Percentiles rank a stretch among this genome's conserved stretches.
These are phyloP conservation scores for Trichoderma asperellum DNA, from an alignment of 2,329 filamentous ascomycete species.

Conservation along the genomic window DNA sequence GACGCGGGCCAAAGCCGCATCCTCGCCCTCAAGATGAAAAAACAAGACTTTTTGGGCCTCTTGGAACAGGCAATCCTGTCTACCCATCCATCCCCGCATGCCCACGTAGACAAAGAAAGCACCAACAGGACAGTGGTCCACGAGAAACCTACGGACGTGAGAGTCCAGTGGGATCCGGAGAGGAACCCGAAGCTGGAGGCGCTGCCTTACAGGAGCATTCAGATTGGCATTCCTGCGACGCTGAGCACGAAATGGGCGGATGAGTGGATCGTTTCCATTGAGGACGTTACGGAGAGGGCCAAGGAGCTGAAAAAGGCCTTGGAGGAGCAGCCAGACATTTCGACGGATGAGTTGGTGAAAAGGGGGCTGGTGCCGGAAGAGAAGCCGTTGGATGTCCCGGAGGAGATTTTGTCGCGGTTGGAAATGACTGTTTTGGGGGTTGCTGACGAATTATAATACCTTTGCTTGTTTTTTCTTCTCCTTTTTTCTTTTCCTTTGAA, in stretches of 20 bases:
- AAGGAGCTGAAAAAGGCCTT: constrained; percentile 51
- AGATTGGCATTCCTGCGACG: constrained; percentile 60
- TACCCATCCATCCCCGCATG: constrained; percentile 31
- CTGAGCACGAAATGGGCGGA: constrained; percentile 52
- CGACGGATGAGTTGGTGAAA: constrained; percentile 43
- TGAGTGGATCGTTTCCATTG: constrained; percentile 57
- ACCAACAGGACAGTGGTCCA: constrained; percentile 29
- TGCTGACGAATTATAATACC: neutral
- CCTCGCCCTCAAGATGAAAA: constrained; percentile 60
- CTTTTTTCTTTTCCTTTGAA: neutral
- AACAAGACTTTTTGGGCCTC: constrained; percentile 53
- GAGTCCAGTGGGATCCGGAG: constrained; percentile 70
- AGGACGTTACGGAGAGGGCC: constrained; percentile 62
- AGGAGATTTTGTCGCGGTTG: constrained; percentile 41
- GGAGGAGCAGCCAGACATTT: constrained; percentile 45
- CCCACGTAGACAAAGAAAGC: neutral
- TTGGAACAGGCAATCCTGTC: constrained; percentile 46
- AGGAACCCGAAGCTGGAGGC: constrained; percentile 50
- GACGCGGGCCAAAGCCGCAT: constrained; percentile 58
- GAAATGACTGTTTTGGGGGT: constrained; percentile 37
- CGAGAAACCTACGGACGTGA: constrained; percentile 46
- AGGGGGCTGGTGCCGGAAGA: constrained; percentile 51
- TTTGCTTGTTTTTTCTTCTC: neutral
- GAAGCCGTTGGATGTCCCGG: constrained; percentile 47
- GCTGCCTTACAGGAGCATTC: constrained; percentile 59